phyloP scores from a whole-genome alignment of 257 asterid species.

The Linderniella brevidens region DNA sequence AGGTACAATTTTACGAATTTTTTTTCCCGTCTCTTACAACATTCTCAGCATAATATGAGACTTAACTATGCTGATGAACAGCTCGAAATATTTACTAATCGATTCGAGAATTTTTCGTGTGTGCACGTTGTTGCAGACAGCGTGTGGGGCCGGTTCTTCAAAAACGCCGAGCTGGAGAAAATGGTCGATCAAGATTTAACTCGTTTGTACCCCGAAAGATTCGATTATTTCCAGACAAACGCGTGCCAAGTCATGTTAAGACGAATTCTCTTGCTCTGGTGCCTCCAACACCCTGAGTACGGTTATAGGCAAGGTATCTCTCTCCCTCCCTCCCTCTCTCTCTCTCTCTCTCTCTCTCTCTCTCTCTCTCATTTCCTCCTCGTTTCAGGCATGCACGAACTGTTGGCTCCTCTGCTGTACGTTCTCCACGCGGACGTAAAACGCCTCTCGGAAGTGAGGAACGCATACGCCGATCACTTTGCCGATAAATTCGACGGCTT shows the following conservation, averaged over 20 bases:
- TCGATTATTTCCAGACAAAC: slow-evolving; percentile 83
- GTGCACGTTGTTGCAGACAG: slow-evolving; percentile 35
- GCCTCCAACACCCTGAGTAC: slow-evolving; percentile 68
- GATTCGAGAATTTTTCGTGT: background rate
- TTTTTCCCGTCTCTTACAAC: background rate
- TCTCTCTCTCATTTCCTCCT: background rate
- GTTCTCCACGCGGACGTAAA: slow-evolving; percentile 61
- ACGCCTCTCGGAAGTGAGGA: slow-evolving; percentile 52
- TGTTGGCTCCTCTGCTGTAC: slow-evolving; percentile 62
- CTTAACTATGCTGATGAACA: no score
- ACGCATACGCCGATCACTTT: slow-evolving; percentile 41
- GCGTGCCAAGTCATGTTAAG: slow-evolving; percentile 84
- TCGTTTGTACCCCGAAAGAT: slow-evolving; percentile 88
- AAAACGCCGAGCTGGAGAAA: slow-evolving; percentile 85
- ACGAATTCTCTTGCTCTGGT: slow-evolving; percentile 80
- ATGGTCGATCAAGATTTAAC: slow-evolving; percentile 96
- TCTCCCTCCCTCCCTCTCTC: no score
- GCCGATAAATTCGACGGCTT: slow-evolving; percentile 62
- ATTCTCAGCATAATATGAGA: no score
- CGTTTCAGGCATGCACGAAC: slow-evolving; percentile 76
- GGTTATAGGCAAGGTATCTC: slow-evolving; percentile 83
- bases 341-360: background rate
- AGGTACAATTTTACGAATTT: slow-evolving; percentile 20
- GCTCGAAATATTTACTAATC: background rate
- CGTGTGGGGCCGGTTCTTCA: slow-evolving; percentile 96